Conservation (phyloP, 257 asterid genomes). For the Catharanthus roseus region DNA sequence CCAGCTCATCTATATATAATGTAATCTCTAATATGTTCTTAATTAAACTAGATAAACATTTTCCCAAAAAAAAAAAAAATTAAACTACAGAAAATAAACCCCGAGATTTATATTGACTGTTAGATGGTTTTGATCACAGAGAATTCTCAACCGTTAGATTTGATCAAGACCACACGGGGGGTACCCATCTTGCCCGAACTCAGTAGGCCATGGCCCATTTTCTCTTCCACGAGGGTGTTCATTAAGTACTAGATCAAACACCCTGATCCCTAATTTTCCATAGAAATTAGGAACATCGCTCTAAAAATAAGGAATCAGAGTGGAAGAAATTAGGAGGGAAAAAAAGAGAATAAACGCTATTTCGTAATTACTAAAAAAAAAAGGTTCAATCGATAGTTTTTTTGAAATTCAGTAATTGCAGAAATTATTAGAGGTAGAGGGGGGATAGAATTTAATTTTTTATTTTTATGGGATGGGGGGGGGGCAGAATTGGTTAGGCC, state of each 20-base stretch:
- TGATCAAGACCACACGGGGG: neutral
- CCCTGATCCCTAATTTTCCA: conserved; percentile 6
- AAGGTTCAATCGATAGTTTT: no score
- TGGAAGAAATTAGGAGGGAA: neutral
- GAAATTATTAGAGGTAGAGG: no score
- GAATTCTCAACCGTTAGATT: conserved; percentile 1
- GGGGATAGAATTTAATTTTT: no score
- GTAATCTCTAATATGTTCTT: neutral
- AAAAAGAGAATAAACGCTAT: neutral
- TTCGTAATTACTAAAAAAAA: no score
- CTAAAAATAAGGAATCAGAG: neutral
- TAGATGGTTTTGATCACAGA: neutral
- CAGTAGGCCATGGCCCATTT: conserved; percentile 8
- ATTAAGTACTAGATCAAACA: neutral
- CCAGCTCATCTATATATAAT: conserved; percentile 1
- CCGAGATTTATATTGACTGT: neutral
- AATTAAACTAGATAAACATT: no score
- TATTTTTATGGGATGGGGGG: no score
- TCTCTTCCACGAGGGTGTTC: conserved; percentile 12
- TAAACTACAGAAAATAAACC: neutral
- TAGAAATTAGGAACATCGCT: neutral
- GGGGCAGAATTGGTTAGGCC: neutral
- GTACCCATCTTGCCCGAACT: neutral
- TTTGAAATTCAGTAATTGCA: no score
- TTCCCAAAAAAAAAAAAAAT: no score